Conservation (phyloP, 352 stramenopile genomes). For the Pythium insidiosum region DNA sequence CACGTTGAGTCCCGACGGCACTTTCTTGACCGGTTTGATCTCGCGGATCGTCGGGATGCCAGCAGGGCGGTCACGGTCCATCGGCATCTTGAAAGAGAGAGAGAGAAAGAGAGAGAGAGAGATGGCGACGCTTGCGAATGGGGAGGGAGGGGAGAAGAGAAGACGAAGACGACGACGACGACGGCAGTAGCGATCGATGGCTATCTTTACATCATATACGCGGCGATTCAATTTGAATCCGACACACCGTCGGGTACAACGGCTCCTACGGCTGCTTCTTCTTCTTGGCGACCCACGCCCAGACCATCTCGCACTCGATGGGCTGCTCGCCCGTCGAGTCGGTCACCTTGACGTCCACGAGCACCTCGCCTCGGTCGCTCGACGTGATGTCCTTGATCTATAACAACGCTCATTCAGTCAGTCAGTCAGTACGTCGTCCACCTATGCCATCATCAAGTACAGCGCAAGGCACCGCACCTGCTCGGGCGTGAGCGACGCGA, state of each 20-base stretch:
- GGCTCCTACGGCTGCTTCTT: constrained; percentile 15
- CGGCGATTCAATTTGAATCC: background rate
- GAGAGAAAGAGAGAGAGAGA: background rate
- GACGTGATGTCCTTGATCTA: constrained; percentile 45
- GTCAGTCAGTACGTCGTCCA: no score
- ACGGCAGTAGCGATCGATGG: no score
- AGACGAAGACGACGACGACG: background rate
- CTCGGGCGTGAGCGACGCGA: constrained; percentile 56
- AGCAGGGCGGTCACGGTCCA: constrained; percentile 39
- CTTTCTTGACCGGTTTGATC: constrained; percentile 23
- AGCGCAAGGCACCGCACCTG: constrained; percentile 26
- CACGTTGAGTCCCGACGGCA: constrained; percentile 50
- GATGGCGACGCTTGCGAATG: no score
- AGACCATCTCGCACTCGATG: constrained; percentile 81
- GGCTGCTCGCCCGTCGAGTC: constrained; percentile 62
- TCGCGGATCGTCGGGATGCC: constrained; percentile 29
- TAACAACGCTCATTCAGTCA: background rate
- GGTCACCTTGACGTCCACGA: constrained; percentile 65
- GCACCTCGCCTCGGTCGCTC: constrained; percentile 66
- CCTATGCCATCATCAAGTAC: background rate
- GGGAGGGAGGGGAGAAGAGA: background rate
- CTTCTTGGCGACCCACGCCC: constrained; percentile 78
- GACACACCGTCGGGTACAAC: background rate
- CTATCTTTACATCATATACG: no score
- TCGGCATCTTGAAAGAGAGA: constrained; percentile 21